phyloP scores from a whole-genome alignment of 176 grass and related monocot genomes.

The Oryza rufipogon region DNA sequence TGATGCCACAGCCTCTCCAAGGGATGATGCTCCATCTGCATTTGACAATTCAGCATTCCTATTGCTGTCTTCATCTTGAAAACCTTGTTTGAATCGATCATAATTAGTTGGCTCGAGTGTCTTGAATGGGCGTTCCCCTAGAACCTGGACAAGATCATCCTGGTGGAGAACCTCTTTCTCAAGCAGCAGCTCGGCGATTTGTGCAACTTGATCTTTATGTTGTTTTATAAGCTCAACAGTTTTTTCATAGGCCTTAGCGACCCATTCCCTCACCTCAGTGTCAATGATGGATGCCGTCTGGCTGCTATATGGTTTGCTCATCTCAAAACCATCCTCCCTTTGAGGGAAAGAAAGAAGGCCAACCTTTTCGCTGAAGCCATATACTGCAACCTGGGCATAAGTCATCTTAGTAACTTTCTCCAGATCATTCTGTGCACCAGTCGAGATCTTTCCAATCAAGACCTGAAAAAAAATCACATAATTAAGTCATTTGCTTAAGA shows the following conservation, averaged over 20 bases:
- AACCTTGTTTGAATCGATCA: slow-evolving; percentile 82
- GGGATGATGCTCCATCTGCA: slow-evolving; percentile 44
- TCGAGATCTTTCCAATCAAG: slow-evolving; percentile 84
- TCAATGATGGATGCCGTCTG: slow-evolving; percentile 80
- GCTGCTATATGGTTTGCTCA: slow-evolving; percentile 68
- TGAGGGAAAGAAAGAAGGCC: slow-evolving; percentile 90
- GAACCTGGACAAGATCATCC: slow-evolving; percentile 73
- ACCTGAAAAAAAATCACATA: slow-evolving; percentile 52
- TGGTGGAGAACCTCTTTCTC: slow-evolving; percentile 92
- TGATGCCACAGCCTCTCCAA: slow-evolving; percentile 44
- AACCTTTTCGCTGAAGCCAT: slow-evolving; percentile 92
- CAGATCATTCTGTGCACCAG: slow-evolving; percentile 86
- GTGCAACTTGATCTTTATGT: slow-evolving; percentile 77
- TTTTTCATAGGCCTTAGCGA: slow-evolving; percentile 71
- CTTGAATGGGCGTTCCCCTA: slow-evolving; percentile 85
- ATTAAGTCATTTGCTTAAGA: background rate
- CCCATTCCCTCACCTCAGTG: slow-evolving; percentile 83
- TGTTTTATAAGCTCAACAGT: slow-evolving; percentile 67
- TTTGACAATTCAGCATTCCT: slow-evolving; percentile 33
- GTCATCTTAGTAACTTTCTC: slow-evolving; percentile 97
- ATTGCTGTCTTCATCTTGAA: slow-evolving; percentile 50
- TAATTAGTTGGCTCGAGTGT: slow-evolving; percentile 62
- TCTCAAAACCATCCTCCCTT: slow-evolving; percentile 67
- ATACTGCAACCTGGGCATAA: slow-evolving; percentile 87
- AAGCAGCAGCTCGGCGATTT: slow-evolving; percentile 81